Percentiles rank a stretch among this genome's conserved stretches.
Evolutionary conservation across 805 yeast species (phyloP).

Genomic region (Lachancea quebecensis): DNA sequence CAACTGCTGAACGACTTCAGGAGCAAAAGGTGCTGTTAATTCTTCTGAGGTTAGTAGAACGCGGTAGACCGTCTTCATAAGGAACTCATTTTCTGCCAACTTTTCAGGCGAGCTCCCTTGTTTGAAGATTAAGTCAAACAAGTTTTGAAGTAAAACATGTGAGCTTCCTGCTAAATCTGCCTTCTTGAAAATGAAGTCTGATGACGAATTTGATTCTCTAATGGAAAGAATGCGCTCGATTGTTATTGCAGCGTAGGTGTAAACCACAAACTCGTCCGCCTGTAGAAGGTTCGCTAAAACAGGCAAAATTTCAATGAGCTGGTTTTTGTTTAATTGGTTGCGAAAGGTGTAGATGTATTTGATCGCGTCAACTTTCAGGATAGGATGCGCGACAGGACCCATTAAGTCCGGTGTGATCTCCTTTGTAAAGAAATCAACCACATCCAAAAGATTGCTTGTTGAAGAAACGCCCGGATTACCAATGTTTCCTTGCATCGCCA

Average conservation of each 20-base stretch:
- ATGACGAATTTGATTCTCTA: constrained; percentile 46
- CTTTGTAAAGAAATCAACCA: constrained; percentile 73
- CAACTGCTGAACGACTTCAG: constrained; percentile 53
- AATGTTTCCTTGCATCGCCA: constrained; percentile 88
- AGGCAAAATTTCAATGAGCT: constrained; percentile 73
- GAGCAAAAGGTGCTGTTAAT: constrained; percentile 40
- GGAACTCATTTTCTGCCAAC: constrained; percentile 88
- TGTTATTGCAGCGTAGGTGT: constrained; percentile 90
- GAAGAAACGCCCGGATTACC: constrained; percentile 82
- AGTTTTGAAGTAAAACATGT: constrained; percentile 52
- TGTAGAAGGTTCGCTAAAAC: constrained; percentile 63
- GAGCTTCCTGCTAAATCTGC: constrained; percentile 61
- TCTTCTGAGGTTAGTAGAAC: constrained; percentile 69
- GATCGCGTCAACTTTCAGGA: constrained; percentile 86
- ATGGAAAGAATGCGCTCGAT: constrained; percentile 81
- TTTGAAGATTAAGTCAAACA: constrained; percentile 60
- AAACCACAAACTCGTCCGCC: constrained; percentile 68
- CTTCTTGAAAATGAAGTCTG: constrained; percentile 59
- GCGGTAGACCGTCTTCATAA: constrained; percentile 85
- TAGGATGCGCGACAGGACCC: constrained; percentile 54
- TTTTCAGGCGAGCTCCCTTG: constrained; percentile 72
- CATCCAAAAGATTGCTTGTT: constrained; percentile 77
- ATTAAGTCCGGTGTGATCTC: constrained; percentile 80
- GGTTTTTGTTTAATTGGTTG: constrained; percentile 85
- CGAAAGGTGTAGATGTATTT: constrained; percentile 84